Evolutionary conservation across 2,329 filamentous ascomycete genomes (phyloP), one percentile per base, ranked within the genome.

Genomic region (Lanzia echinophila): DNA sequence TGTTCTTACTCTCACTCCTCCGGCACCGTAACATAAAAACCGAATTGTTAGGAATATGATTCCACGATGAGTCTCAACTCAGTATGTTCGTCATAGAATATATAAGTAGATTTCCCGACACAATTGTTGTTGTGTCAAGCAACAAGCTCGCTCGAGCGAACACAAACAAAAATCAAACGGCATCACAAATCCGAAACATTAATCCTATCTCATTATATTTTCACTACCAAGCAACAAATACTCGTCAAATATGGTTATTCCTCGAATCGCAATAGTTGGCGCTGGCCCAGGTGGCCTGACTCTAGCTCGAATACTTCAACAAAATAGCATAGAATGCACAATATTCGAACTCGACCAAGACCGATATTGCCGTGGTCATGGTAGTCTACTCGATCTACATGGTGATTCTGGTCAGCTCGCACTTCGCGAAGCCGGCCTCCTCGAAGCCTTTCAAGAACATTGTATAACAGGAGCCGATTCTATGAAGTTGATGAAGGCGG

Each of bases 341-440:
- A 46, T 71, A 15, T 71, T 66, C 43, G 68, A 71, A 55, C 63
- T 64, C 3, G 65, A 70, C 17, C n/a, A 24, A 3, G 41, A 45
- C 11, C 55, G 50, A 28, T 34, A 43, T 24, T 47, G 46, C 34
- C 58, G 58, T 11, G 56, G 49, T 11, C 58, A 61, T 56, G 60
- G 60, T 2, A 78, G 76, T 1, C 77, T 77, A 24, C 65, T 81
- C 5, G 78, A 78, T 48, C 76, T 81, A 50, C 68, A 69, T 43
- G 60, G 62, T 3, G 46, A 63, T 20, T 55, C 58, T 0, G 68
- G 68, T 0, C 68, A 69, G 54, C 58, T 53, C 17, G 68, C 67
- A 2, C 58, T 69, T n/a, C 41, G 56, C 17, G 66, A 66, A 42
- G 67, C 66, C 1, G 67, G 66, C 1, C 59, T 69, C 1, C 53